Evolutionary conservation across 805 yeast species (phyloP), one percentile per base, ranked within the genome.

Genomic region (Wickerhamomyces hampshirensis): DNA sequence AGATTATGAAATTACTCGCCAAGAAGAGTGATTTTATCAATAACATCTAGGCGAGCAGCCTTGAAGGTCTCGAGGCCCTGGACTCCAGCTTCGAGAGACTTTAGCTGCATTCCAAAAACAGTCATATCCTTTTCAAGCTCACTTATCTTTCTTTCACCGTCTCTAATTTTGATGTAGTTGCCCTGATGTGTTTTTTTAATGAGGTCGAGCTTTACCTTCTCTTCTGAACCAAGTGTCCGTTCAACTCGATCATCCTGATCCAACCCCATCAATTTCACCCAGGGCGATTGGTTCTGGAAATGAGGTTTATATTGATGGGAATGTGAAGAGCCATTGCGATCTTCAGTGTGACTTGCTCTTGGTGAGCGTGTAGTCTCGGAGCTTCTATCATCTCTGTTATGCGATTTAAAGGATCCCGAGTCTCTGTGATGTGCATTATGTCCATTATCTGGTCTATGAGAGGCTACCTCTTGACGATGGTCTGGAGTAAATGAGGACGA

Each of bases 191-290:
- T 27, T 27, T 34, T 44, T 24, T 43, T 42, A 9, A 39, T 26
- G 28, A 40, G 43, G 7, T 44, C 48, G 6, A 44, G 26, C 26
- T 44, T 39, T 1, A 31, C 24, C 12, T 34, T 34, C n/a, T 32
- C 41, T 6, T 23, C 23, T 1, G 44, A 18, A 5, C 44, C 44
- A 18, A 44, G 16, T 5, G 28, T 31, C 14, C 23, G 28, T 26
- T 38, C 39, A 10, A 34, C 17, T 16, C 48, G 38, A 17, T 40
- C 45, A 3, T 39, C 34, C 14, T 40, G 43, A 30, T 40, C 45
- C 43, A 44, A 31, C 5, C 48, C 46, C 1, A 35, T 28, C 15
- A 43, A 30, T 39, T 43, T 43, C 18, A 37, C 37, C 49, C 46
- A 40, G 8, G 41, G 46, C 8, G 44, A 39, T 3, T 27, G 35